A percentile compares a stretch with the other conserved stretches of the same genome.
These are phyloP conservation scores for Torulaspora franciscae DNA, from an alignment of 805 yeast species.

Conservation along the genomic window DNA sequence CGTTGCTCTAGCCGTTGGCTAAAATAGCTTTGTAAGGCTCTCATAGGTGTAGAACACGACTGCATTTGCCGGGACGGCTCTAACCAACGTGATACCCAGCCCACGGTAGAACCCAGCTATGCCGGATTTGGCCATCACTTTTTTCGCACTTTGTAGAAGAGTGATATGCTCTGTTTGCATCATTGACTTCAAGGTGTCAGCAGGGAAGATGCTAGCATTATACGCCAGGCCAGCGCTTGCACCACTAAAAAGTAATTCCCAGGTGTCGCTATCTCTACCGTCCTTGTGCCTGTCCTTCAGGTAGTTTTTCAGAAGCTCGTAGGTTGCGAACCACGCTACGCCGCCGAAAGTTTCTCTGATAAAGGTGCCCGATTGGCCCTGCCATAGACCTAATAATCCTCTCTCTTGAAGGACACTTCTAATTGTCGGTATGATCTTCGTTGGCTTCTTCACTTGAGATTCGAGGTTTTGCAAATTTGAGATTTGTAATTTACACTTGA, in stretches of 20 bases:
- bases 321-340: conserved; percentile 90
- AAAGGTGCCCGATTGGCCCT: conserved; percentile 78
- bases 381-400: conserved; percentile 78
- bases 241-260: conserved; percentile 68
- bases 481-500: conserved; percentile 86
- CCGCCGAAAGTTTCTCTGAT: conserved; percentile 85
- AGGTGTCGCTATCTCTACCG: conserved; percentile 35
- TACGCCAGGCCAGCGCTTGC: conserved; percentile 82
- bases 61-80: conserved; percentile 90
- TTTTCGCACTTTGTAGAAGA: conserved; percentile 43
- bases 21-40: conserved; percentile 29
- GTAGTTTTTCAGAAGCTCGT: conserved; percentile 51
- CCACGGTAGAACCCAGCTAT: conserved; percentile 75
- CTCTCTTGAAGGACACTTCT: conserved; percentile 40
- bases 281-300: conserved; percentile 29
- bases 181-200: conserved; percentile 83
- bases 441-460: conserved; percentile 27
- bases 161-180: conserved; percentile 51
- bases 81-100: conserved; percentile 68
- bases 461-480: conserved; percentile 36
- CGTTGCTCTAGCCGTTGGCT: not conserved
- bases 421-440: conserved; percentile 39
- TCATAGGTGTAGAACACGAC: conserved; percentile 79
- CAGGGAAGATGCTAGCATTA: conserved; percentile 77
- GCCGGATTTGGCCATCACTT: conserved; percentile 52